These are phyloP conservation scores for Boletus rufocinnamomeus DNA, from an alignment of 768 basidiomycete species.

Conservation along the genomic window DNA sequence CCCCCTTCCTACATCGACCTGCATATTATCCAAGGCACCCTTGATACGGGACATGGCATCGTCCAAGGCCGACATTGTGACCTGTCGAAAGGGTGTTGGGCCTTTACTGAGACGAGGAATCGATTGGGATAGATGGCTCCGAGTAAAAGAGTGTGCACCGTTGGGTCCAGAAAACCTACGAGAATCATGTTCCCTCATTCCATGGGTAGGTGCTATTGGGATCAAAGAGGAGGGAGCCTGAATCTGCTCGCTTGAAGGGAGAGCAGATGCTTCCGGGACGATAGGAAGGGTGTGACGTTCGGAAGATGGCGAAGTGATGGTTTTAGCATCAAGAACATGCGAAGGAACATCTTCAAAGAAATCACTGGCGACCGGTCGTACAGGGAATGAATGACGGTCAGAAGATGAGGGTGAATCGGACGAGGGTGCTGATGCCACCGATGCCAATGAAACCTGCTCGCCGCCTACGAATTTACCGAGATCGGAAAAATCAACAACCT, in stretches of 20 bases:
- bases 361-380: conserved; percentile 64
- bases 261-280: conserved; percentile 19
- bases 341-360: conserved; percentile 61
- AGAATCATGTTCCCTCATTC: conserved; percentile 22
- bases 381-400: conserved; percentile 31
- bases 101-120: conserved; percentile 24
- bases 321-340: conserved; percentile 43
- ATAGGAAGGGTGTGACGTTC: conserved; percentile 20
- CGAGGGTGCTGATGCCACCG: conserved; percentile 17
- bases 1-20: conserved; percentile 41
- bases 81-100: conserved; percentile 43
- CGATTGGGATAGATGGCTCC: conserved; percentile 21
- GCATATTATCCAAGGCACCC: conserved; percentile 74
- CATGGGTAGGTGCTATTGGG: conserved; percentile 6
- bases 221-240: conserved; percentile 1
- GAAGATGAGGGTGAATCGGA: conserved; percentile 21
- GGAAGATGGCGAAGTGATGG: conserved; percentile 14
- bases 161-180: conserved; percentile 22
- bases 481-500: conserved; percentile 81
- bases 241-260: conserved; percentile 11
- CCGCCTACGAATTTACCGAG: conserved; percentile 67
- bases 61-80: conserved; percentile 71
- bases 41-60: conserved; percentile 87
- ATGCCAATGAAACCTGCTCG: conserved; percentile 17
- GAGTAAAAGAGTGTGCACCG: conserved; percentile 17